A percentile compares a stretch with the other conserved stretches of the same genome.
Conservation (phyloP, 139 green algal genomes). For the Volvox reticuliferus region DNA sequence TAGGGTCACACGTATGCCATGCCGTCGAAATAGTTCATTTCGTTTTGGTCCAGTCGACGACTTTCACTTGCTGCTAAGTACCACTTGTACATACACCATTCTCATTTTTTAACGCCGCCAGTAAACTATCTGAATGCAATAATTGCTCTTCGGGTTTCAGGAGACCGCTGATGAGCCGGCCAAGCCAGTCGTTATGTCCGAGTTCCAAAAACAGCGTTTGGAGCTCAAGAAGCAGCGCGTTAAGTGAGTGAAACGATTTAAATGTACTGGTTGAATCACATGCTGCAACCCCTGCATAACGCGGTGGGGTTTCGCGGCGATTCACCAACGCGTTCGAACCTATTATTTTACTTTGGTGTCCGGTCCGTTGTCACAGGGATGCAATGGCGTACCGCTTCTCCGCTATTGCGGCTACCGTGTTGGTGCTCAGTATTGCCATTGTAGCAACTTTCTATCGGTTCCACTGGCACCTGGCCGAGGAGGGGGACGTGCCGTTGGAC, state of each 20-base stretch:
- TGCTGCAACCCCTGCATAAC: no score
- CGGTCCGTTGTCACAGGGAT: slow-evolving; percentile 58
- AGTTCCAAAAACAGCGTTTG: slow-evolving; percentile 3
- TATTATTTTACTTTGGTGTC: background rate
- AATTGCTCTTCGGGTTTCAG: background rate
- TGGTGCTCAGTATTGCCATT: slow-evolving; percentile 71
- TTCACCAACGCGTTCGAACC: background rate
- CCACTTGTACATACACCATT: background rate
- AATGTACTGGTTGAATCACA: no score
- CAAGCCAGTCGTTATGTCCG: background rate
- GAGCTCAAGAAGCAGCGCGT: slow-evolving; percentile 27
- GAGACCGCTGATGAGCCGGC: background rate
- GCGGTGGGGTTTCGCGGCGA: no score
- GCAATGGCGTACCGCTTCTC: slow-evolving; percentile 78
- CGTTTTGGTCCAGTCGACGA: background rate
- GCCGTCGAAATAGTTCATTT: background rate
- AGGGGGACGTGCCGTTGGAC: slow-evolving; percentile 70
- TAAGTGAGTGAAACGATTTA: background rate
- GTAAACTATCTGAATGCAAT: background rate
- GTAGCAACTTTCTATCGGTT: slow-evolving; percentile 86
- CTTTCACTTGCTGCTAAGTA: background rate
- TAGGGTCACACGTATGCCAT: background rate
- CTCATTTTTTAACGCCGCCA: background rate
- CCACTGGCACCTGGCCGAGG: slow-evolving; percentile 68
- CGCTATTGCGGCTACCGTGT: slow-evolving; percentile 77